Conservation (phyloP, 306 rosid species). For the Benincasa hispida region DNA sequence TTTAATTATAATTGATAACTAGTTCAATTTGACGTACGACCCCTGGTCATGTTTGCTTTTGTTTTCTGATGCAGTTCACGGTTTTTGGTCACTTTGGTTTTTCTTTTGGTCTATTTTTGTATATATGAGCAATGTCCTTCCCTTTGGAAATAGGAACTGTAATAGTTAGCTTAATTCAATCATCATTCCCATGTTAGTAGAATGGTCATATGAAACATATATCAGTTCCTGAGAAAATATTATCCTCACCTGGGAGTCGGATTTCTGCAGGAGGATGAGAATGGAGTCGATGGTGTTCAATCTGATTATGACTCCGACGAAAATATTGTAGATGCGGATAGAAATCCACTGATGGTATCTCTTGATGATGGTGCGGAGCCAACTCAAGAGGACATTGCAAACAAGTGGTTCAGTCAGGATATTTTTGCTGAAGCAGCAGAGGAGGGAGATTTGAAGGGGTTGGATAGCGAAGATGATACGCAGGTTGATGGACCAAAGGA, state of each 20-base stretch:
- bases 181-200: background rate
- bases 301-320: constrained; percentile 66
- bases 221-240: background rate
- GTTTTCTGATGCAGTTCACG: background rate
- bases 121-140: background rate
- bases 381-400: constrained; percentile 59
- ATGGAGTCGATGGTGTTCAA: constrained; percentile 29
- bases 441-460: constrained; percentile 47
- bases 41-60: background rate
- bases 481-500: constrained; percentile 27
- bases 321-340: constrained; percentile 44
- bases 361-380: constrained; percentile 54
- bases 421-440: constrained; percentile 72
- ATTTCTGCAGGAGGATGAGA: constrained; percentile 55
- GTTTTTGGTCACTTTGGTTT: background rate
- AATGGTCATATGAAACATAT: background rate
- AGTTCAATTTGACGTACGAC: background rate
- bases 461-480: constrained; percentile 56
- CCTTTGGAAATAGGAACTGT: background rate
- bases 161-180: background rate
- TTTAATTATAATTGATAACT: background rate
- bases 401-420: constrained; percentile 84
- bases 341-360: constrained; percentile 74
- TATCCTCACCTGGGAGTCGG: background rate
- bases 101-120: background rate